These are phyloP conservation scores for Verticillium dahliae DNA, from an alignment of 2,329 filamentous ascomycete genomes.

Conservation along the genomic window DNA sequence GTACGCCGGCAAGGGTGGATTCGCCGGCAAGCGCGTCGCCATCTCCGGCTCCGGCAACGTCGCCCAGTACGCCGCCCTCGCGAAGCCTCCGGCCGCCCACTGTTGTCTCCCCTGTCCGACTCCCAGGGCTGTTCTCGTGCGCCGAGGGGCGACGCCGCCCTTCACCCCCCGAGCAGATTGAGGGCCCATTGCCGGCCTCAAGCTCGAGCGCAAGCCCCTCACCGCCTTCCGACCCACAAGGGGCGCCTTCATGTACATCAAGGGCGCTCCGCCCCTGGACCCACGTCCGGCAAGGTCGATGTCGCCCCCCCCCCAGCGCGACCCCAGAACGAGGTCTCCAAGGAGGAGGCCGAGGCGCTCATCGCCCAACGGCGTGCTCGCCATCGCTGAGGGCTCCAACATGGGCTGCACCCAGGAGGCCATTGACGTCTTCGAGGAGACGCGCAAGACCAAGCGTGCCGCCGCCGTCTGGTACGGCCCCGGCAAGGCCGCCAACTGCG, in stretches of 20 bases:
- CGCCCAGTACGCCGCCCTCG: conserved; percentile 95
- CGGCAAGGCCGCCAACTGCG: conserved; percentile 94
- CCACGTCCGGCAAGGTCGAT: conserved; percentile 80
- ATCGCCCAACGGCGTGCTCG: conserved; percentile 69
- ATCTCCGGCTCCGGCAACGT: conserved; percentile 98
- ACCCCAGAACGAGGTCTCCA: conserved; percentile 97
- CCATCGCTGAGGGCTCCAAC: conserved; percentile 95
- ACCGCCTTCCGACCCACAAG: conserved; percentile 57
- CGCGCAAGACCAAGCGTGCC: conserved; percentile 62
- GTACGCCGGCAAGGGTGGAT: conserved; percentile 79
- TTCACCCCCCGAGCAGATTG: conserved; percentile 77
- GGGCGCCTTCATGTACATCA: conserved; percentile 76
- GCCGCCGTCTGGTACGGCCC: conserved; percentile 89
- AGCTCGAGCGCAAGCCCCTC: conserved; percentile 79
- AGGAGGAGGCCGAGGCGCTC: conserved; percentile 80
- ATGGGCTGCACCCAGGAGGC: conserved; percentile 98
- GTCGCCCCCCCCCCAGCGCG: conserved; percentile 88
- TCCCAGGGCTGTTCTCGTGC: conserved; percentile 74
- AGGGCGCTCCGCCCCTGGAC: conserved; percentile 85
- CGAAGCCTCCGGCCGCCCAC: too few relatives aligned
- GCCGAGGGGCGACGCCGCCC: conserved; percentile 58
- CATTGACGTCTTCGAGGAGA: conserved; percentile 84
- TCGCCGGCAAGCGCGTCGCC: conserved; percentile 87
- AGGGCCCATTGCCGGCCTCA: conserved; percentile 75
- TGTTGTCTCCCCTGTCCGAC: too few relatives aligned